A percentile compares a stretch with the other conserved stretches of the same genome.
Evolutionary conservation across 2,329 filamentous ascomycete genomes (phyloP).

Genomic region (Aureobasidium sp.): DNA sequence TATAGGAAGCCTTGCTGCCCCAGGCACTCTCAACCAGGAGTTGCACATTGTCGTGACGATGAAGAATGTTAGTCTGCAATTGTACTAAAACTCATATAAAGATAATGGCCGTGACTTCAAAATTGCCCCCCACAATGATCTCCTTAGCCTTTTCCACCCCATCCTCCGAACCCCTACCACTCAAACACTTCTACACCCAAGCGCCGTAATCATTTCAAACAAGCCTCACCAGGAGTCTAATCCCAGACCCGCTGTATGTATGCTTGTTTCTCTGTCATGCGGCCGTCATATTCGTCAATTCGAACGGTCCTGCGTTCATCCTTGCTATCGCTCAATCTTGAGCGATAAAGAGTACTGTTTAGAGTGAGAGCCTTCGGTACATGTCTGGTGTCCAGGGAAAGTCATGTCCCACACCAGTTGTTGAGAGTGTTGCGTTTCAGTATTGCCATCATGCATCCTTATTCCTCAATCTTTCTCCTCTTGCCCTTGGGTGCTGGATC

Average conservation of each 20-base stretch:
- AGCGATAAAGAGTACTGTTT: not conserved
- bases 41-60: not conserved
- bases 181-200: not conserved
- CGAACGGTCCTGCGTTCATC: slow-evolving; percentile 4
- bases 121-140: not conserved
- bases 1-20: not conserved
- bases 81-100: not conserved
- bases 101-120: not conserved
- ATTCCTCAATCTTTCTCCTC: slow-evolving; percentile 59
- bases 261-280: not conserved
- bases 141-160: not conserved
- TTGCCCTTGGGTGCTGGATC: slow-evolving; percentile 88
- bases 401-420: not conserved
- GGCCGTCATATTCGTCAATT: not conserved
- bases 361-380: not conserved
- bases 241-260: not conserved
- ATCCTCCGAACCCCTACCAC: not conserved
- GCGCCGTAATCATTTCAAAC: not conserved
- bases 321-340: not conserved
- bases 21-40: not conserved
- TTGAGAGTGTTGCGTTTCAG: not conserved
- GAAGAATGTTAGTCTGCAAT: not conserved
- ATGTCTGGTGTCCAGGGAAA: not conserved
- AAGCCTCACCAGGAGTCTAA: not conserved
- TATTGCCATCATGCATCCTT: not conserved